Evolutionary conservation across 2,329 filamentous ascomycete species (phyloP), one percentile per base, ranked within the genome.

Genomic region (Venturia asperata): DNA sequence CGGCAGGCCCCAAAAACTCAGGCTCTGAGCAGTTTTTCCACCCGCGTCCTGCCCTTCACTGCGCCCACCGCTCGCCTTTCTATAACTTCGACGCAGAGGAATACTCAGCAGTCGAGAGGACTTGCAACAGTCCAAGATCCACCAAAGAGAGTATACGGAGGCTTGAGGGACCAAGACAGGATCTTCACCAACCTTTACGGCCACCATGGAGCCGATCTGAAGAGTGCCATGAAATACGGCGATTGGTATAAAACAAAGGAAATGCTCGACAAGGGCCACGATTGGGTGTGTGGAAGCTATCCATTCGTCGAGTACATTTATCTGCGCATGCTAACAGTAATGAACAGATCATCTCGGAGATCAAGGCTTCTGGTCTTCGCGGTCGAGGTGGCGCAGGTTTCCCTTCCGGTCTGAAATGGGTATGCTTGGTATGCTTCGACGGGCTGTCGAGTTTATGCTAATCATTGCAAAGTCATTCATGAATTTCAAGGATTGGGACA

Each of bases 161-260:
- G 91, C 66, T 84, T 99, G 72, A 90, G 87, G 80, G 94, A 99
- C 77, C 92, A 97, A 81, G 94, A 99, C 81, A 88, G 94, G 73
- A 99, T 99, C 79, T 99, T 99, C 81, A 92, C 96, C 82, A 99
- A 99, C 81, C 84, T 99, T 67, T 99, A 99, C 81, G 88, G 91
- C 73, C 91, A 94, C 76, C 91, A 91, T 80, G 92, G 91, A 63
- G 85, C 92, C 68, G 92, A 97, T 77, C 81, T 99, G 71, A 93
- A 94, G 82, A 91, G 87, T 75, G 92, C 94, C 64, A 92, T 91
- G 87, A 96, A 96, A 81, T 96, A 96, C 84, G 94, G 94, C 72
- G 94, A 97, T 78, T 99, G 94, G 94, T 87, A 99, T 82, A 96
- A 95, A 85, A 99, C 94, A 65, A 99, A 99, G 85, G 94, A 99